Evolutionary conservation across 345 rosid species (phyloP), one percentile per base, ranked within the genome.

Genomic region (Arabidopsis thaliana): DNA sequence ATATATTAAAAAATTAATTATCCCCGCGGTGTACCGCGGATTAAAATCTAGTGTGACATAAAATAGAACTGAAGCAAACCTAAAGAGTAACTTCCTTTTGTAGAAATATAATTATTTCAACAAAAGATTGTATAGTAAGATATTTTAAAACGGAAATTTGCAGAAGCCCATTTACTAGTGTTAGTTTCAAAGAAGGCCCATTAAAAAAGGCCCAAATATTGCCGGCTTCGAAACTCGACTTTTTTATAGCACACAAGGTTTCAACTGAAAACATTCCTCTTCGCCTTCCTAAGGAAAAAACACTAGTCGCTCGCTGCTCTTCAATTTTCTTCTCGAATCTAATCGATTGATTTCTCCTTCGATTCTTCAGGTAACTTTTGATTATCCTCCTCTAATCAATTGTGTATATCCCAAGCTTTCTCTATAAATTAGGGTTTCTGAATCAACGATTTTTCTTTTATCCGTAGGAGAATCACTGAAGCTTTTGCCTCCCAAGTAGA

Each of bases 281-380:
- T 42, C n/a, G 28, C 51, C 45, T 30, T 8, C 36, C 1, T 24
- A 8, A 22, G 2, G 12, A 55, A 8, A 13, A 30, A 44, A 8
- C 1, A 44, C 7, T 10, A 6, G 9, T 60, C 11, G 33, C 42
- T 50, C 24, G 20, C 45, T 8, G 40, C 46, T 36, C 36, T 30
- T 55, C 46, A 32, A 33, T 32, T 73, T 73, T 52, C 38, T 42
- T 32, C 14, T 55, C 65, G 48, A 44, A 14, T 53, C 14, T 49
- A 22, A 4, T 28, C 32, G 32, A 28, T 28, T 28, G 16, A 4
- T 13, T 51, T 38, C 16, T 32, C 6, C 38, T 40, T 20, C 49
- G 16, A 7, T 45, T 34, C 37, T 25, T 34, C 23, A 49, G 59
- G 59, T 51, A 0, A 0, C 40, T 28, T 67, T 38, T 40, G 62